Conservation (phyloP, 805 yeast genomes). For the Zygosaccharomyces gambellarensis region DNA sequence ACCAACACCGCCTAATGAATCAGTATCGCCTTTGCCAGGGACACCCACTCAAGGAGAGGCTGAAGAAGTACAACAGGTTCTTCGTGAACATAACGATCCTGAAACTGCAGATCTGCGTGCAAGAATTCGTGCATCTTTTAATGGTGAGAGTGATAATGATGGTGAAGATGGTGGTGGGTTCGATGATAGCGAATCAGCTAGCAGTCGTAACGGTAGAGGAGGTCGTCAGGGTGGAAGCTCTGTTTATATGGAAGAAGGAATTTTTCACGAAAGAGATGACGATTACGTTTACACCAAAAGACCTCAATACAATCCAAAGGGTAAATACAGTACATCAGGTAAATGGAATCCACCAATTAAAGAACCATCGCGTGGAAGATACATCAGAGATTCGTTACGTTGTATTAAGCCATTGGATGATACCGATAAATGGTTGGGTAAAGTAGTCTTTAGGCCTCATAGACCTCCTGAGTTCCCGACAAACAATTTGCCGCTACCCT, state of each 20-base stretch:
- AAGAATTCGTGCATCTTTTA: slow-evolving; percentile 6
- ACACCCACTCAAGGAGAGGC: slow-evolving; percentile 48
- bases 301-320: slow-evolving; percentile 1
- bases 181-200: slow-evolving; percentile 12
- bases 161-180: slow-evolving; percentile 10
- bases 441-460: slow-evolving; percentile 36
- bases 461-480: slow-evolving; percentile 23
- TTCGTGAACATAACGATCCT: slow-evolving; percentile 25
- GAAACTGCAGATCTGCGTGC: slow-evolving; percentile 15
- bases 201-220: slow-evolving; percentile 13
- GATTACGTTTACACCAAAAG: slow-evolving; percentile 23
- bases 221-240: slow-evolving; percentile 15
- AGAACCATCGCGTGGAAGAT: slow-evolving; percentile 37
- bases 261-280: slow-evolving; percentile 25
- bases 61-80: slow-evolving; percentile 48
- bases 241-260: slow-evolving; percentile 28
- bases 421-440: slow-evolving; percentile 53
- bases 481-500: slow-evolving; percentile 23
- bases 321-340: slow-evolving; percentile 5
- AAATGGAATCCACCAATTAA: slow-evolving; percentile 50
- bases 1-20: slow-evolving; percentile 1
- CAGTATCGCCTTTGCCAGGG: slow-evolving; percentile 1
- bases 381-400: slow-evolving; percentile 48
- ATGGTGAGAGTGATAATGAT: slow-evolving; percentile 11
- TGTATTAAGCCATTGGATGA: slow-evolving; percentile 51